Base-by-base conservation (phyloP, 2,329 filamentous ascomycete genomes). In the Cercospora beticola region DNA sequence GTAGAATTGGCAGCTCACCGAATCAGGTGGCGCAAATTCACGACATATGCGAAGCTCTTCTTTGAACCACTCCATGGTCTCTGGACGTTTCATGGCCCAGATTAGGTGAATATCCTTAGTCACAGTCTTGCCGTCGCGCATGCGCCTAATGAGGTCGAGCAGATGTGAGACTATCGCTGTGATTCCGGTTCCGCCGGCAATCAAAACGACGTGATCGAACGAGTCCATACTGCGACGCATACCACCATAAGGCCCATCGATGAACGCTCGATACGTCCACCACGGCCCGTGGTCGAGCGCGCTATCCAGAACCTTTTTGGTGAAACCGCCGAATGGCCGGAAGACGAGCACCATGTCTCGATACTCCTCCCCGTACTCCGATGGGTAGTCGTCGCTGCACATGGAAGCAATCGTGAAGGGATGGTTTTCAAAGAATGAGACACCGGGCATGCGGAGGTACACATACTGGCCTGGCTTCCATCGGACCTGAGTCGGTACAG, bases 11-110 rank as follows among this genome's bases (percentile, higher is more conserved):
- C 94, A 97, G 26, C 92, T 92, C 8, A 97, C 92, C 31, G 92
- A 91, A 77, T 95, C 92, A 0, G 92, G 91, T 1, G 94, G 94
- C 9, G 94, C 94, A 61, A 89, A 90, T 79, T 97, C 92, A 74
- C 93, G 88, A 81, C 94, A 97, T 75, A 97, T 97, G 59, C 93
- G 88, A 68, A 97, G 85, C 79, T 97, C 94, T 81, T 97, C 94
- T 72, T 92, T 92, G 85, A 97, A 98, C 94, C 94, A 98, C 78
- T 97, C 93, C 89, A 98, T 93, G 0, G 93, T 92, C 79, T 97
- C 94, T 14, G 95, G 89, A 66, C 92, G 88, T 81, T 95, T 97
- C 73, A 97, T 84, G 5, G 94, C 89, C 94, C 94, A 98, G n/a
- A 98, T 88, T 0, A 98, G 92, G 16, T 95, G 90, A 5, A 98